Evolutionary conservation across 2,329 filamentous ascomycete species (phyloP), one percentile per base, ranked within the genome.

Genomic region (Aspergillus floridensis): DNA sequence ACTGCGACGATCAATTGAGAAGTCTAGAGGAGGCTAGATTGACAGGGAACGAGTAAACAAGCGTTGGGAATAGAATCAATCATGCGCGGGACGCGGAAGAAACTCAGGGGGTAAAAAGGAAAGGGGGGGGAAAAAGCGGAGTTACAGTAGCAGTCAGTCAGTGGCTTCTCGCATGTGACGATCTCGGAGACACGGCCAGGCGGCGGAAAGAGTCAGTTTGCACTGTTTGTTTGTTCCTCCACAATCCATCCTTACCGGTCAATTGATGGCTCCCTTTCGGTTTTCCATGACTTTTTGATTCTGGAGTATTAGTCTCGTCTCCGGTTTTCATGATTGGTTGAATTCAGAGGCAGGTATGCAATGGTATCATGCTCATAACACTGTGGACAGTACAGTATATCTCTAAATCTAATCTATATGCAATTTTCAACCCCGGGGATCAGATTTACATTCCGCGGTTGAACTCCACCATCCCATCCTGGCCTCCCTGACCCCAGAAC

Each of bases 401-500:
- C 26, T 44, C 38, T 44, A 44, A 44, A 5, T 44, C 38, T 44
- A 44, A 8, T 44, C 38, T 44, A 44, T 44, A 44, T 44, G 38
- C 38, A 44, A 44, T n/a, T 7, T 19, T 44, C 38, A 19, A 5
- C 6, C 14, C n/a, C 38, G 16, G 6, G 3, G 16, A 16, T 19
- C 38, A 44, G 11, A 55, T 44, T 77, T 80, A 97, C 69, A 99
- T 93, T 12, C 95, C 95, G 70, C 95, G 86, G 77, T 99, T 98
- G 78, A 99, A 98, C 74, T 96, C 91, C n/a, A 99, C 90, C 80
- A 92, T 82, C 0, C 91, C 93, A 57, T 85, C 84, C 64, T 88
- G 84, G 0, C 93, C 93, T 32, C 92, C 93, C 58, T 85, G 85
- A 6, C 86, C 88, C 78, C 88, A 89, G 74, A 99, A 98, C 77